Evolutionary conservation across 73 alveolate species (phyloP).

Genomic region (Tetrahymena malaccensis): DNA sequence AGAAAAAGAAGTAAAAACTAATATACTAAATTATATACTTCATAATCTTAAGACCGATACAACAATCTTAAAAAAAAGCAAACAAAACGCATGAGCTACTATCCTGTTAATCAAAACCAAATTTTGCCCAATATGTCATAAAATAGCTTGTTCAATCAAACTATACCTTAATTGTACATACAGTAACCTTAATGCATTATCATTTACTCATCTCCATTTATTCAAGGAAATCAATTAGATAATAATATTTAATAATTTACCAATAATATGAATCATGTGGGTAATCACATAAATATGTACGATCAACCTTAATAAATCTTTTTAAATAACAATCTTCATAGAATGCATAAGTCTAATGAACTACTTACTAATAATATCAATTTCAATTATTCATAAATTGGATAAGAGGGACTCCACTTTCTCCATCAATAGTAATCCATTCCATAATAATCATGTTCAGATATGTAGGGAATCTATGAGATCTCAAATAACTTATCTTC

Average conservation of each 20-base stretch:
- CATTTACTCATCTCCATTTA: not conserved
- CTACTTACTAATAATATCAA: not conserved
- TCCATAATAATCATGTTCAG: not conserved
- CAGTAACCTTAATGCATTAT: not conserved
- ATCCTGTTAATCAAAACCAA: not conserved
- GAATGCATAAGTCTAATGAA: not conserved
- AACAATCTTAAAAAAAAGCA: not conserved
- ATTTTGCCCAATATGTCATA: not conserved
- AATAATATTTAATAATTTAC: not conserved
- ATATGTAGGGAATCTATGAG: not conserved
- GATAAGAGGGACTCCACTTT: not conserved
- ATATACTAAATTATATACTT: not conserved
- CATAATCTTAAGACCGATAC: not conserved
- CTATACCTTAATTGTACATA: not conserved
- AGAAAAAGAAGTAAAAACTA: not conserved
- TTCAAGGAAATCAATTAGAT: not conserved
- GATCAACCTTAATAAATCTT: not conserved
- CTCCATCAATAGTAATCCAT: not conserved
- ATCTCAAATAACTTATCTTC: not conserved
- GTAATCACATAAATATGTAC: not conserved
- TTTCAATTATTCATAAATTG: not conserved
- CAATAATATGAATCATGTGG: not conserved
- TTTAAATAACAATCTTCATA: no score
- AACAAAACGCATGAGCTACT: not conserved
- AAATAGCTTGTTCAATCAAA: not conserved